These are phyloP conservation scores for Sordariomycetes sp. DNA, from an alignment of 2,329 filamentous ascomycete species.

Conservation along the genomic window DNA sequence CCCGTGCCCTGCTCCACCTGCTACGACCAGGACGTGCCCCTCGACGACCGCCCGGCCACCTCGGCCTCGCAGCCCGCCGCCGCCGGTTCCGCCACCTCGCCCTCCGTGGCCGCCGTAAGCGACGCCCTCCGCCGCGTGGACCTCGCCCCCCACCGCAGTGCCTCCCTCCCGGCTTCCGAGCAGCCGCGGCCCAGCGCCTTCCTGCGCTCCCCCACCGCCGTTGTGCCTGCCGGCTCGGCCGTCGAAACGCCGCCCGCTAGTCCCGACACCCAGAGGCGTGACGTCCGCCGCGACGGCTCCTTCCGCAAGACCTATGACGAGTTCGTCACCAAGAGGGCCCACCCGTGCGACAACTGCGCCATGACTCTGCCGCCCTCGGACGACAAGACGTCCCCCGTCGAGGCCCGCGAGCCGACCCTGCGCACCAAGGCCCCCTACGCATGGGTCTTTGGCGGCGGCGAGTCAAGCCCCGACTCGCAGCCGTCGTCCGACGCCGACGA, in stretches of 20 bases:
- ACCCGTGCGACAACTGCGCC: constrained; percentile 58
- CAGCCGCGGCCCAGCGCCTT: constrained; percentile 30
- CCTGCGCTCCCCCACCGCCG: constrained; percentile 25
- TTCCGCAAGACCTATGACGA: constrained; percentile 56
- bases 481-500: constrained; percentile 36
- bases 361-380: constrained; percentile 46
- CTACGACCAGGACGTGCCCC: constrained; percentile 30
- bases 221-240: constrained; percentile 25
- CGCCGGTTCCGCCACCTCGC: constrained; percentile 21
- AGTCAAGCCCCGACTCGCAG: constrained; percentile 42
- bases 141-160: constrained; percentile 27
- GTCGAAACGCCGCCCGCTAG: constrained; percentile 50
- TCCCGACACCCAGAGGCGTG: constrained; percentile 23
- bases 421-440: constrained; percentile 51
- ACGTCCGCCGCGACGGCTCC: constrained; percentile 41
- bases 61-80: constrained; percentile 21
- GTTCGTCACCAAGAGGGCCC: constrained; percentile 51
- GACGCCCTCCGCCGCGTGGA: constrained; percentile 38
- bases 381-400: constrained; percentile 9
- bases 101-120: constrained; percentile 26
- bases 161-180: constrained; percentile 31
- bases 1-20: constrained; percentile 51
- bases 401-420: constrained; percentile 42
- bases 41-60: constrained; percentile 5
- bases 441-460: constrained; percentile 39